A percentile compares a stretch with the other conserved stretches of the same genome.
Evolutionary conservation across 2,329 filamentous ascomycete species (phyloP).

Genomic region (Calonectria hawksworthii): DNA sequence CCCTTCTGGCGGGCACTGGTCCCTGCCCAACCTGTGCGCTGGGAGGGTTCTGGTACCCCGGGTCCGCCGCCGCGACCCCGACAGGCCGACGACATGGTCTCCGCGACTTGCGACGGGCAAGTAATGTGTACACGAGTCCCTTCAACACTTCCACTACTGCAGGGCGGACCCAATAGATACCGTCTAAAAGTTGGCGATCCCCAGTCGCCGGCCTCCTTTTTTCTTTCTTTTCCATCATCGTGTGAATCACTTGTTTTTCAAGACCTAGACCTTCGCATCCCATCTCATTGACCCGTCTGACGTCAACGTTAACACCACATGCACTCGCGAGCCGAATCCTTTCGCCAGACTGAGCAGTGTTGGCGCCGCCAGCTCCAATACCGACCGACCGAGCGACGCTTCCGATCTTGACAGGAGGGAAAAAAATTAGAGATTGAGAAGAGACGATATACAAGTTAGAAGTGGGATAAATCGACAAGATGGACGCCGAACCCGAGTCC

Average conservation of each 20-base stretch:
- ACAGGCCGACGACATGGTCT: conserved; percentile 12
- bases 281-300: neutral
- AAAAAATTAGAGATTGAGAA: conserved; percentile 45
- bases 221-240: conserved; percentile 29
- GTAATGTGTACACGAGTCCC: conserved; percentile 27
- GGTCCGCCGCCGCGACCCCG: conserved; percentile 4
- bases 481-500: conserved; percentile 55
- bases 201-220: conserved; percentile 20
- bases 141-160: conserved; percentile 42
- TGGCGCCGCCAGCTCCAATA: conserved; percentile 41
- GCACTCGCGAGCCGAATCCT: conserved; percentile 37
- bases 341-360: conserved; percentile 43
- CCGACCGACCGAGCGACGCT: conserved; percentile 44
- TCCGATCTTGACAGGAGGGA: conserved; percentile 47
- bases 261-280: neutral
- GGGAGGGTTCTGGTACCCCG: conserved; percentile 41
- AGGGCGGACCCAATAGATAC: conserved; percentile 33
- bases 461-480: conserved; percentile 49
- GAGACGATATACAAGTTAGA: conserved; percentile 44
- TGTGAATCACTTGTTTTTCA: conserved; percentile 9
- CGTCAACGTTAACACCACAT: conserved; percentile 42
- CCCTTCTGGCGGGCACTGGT: conserved; percentile 13
- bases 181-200: conserved; percentile 23
- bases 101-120: conserved; percentile 24
- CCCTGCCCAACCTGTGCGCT: conserved; percentile 35